Conservation (phyloP, 805 yeast species). For the Wickerhamomyces bovis region DNA sequence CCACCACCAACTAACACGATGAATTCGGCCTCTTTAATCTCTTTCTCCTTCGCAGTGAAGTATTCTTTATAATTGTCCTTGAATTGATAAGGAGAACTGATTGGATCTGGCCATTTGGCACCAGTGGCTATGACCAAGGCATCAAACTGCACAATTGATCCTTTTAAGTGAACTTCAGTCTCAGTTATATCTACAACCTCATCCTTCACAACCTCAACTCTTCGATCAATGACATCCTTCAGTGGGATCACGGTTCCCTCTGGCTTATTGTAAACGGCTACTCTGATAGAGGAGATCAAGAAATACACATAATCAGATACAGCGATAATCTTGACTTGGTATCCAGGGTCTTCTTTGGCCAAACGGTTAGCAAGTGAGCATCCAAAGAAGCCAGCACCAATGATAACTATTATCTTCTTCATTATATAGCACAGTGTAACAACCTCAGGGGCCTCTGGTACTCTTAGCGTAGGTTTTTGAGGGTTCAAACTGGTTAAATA, state of each 20-base stretch:
- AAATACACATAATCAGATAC: constrained; percentile 8
- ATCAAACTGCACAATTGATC: constrained; percentile 16
- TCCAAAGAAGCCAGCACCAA: constrained; percentile 11
- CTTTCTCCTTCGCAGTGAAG: constrained; percentile 9
- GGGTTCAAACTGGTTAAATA: too few relatives aligned
- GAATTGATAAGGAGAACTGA: constrained; percentile 13
- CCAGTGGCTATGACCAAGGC: constrained; percentile 28
- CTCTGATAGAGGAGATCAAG: constrained; percentile 10
- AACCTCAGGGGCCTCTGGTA: too few relatives aligned
- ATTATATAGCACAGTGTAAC: too few relatives aligned
- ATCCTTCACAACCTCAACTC: constrained; percentile 16
- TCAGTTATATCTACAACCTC: constrained; percentile 11
- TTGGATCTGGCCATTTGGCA: constrained; percentile 24
- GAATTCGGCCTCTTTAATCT: constrained; percentile 20
- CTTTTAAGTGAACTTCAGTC: constrained; percentile 10
- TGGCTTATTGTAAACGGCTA: constrained; percentile 5
- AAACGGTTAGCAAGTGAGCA: constrained; percentile 12
- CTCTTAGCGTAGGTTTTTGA: too few relatives aligned
- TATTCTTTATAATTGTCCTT: constrained; percentile 13
- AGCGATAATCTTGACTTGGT: constrained; percentile 8
- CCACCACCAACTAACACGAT: constrained; percentile 31
- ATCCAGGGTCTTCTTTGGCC: not conserved
- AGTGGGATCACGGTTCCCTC: constrained; percentile 8
- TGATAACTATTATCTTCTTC: not conserved
- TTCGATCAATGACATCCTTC: constrained; percentile 8